These are phyloP conservation scores for Boletus edulis DNA, from an alignment of 768 basidiomycete genomes.

Conservation along the genomic window DNA sequence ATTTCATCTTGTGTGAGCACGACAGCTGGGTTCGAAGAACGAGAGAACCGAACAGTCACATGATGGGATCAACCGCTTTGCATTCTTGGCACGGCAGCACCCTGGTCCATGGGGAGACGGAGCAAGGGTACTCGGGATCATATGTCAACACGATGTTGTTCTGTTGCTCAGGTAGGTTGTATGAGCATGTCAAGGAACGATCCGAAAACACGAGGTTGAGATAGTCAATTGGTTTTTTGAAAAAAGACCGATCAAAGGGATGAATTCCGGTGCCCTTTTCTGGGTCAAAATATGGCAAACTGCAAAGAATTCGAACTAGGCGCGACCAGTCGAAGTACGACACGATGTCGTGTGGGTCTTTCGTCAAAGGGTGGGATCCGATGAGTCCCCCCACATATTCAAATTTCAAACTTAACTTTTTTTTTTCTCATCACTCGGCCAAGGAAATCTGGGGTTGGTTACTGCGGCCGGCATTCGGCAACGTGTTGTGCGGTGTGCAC, in stretches of 20 bases:
- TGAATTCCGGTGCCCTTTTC: neutral
- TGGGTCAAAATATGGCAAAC: too few species aligned
- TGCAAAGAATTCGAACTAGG: neutral
- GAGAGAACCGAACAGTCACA: neutral
- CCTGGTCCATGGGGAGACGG: neutral
- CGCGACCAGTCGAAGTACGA: neutral
- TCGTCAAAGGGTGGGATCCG: neutral
- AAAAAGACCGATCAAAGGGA: neutral
- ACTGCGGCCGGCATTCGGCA: neutral
- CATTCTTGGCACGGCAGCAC: neutral
- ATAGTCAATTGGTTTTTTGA: constrained; percentile 8
- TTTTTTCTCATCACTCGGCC: neutral
- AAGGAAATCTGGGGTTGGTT: neutral
- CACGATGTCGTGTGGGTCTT: neutral
- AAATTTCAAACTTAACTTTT: constrained; percentile 2
- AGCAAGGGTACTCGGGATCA: neutral
- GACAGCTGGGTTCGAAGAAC: neutral
- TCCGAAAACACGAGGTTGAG: constrained; percentile 10
- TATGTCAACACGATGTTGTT: neutral
- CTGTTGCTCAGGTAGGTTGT: neutral
- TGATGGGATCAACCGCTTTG: constrained; percentile 1
- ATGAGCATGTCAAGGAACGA: constrained; percentile 1
- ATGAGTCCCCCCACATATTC: neutral
- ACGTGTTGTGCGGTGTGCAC: neutral
- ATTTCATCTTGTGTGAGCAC: constrained; percentile 9